Evolutionary conservation across 345 rosid species (phyloP).

Genomic region (Heritiera fomes): DNA sequence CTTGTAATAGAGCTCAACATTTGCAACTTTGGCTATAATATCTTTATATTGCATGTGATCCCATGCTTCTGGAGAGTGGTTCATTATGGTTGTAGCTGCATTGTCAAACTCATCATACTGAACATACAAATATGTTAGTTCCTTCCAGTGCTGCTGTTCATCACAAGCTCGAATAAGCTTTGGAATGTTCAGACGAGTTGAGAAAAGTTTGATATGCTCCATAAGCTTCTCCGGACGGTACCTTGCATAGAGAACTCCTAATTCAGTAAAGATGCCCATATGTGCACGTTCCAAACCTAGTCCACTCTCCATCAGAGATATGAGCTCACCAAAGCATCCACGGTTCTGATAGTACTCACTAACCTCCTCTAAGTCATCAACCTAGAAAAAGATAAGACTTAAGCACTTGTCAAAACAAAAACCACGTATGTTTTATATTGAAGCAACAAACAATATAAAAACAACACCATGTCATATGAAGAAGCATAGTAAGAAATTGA

Average conservation of each 20-base stretch:
- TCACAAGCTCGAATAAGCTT: constrained; percentile 96
- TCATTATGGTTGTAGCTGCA: too few species aligned
- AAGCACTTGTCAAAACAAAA: constrained; percentile 3
- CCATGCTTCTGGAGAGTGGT: too few species aligned
- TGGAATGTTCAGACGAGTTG: constrained; percentile 95
- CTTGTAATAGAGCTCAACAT: too few species aligned
- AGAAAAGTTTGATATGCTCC: constrained; percentile 94
- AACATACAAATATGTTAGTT: constrained; percentile 83
- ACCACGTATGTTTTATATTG: too few species aligned
- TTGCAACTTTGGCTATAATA: too few species aligned
- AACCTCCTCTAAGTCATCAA: constrained; percentile 94
- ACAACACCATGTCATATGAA: neutral
- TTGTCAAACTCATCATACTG: constrained; percentile 62
- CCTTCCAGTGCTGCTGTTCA: constrained; percentile 96
- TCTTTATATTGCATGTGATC: too few species aligned
- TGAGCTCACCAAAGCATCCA: constrained; percentile 89
- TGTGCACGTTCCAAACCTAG: constrained; percentile 94
- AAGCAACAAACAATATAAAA: neutral
- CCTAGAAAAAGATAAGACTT: constrained; percentile 41
- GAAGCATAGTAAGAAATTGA: neutral
- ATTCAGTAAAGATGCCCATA: constrained; percentile 96
- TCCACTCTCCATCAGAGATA: constrained; percentile 98
- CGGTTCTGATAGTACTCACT: constrained; percentile 94
- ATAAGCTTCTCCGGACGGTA: constrained; percentile 90
- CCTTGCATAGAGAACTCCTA: constrained; percentile 97